A percentile compares a stretch with the other conserved stretches of the same genome.
phyloP scores from a whole-genome alignment of 164 flowering plant genomes.

The Warburgia ugandensis region DNA sequence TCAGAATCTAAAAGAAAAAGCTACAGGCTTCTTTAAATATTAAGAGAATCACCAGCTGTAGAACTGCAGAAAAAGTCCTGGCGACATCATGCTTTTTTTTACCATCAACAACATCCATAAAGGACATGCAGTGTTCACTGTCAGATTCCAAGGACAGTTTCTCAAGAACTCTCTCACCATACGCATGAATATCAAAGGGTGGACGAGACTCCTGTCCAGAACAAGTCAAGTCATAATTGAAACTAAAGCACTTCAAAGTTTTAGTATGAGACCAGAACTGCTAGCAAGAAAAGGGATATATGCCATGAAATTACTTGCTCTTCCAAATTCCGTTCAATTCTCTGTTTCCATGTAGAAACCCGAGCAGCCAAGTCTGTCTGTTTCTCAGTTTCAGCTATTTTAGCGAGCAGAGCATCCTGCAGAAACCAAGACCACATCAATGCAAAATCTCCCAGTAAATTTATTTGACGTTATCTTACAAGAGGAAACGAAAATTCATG shows the following conservation, averaged over 20 bases:
- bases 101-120: constrained; percentile 61
- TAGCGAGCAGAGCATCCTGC: constrained; percentile 89
- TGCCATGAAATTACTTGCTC: constrained; percentile 48
- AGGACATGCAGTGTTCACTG: constrained; percentile 35
- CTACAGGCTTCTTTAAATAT: neutral
- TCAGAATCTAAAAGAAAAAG: neutral
- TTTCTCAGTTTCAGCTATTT: constrained; percentile 73
- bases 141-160: constrained; percentile 44
- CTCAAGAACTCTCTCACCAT: constrained; percentile 61
- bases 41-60: constrained; percentile 69
- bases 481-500: too few species aligned
- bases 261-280: constrained; percentile 1
- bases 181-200: constrained; percentile 88
- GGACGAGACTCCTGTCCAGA: constrained; percentile 63
- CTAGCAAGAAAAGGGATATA: neutral
- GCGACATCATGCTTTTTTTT: constrained; percentile 83
- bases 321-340: constrained; percentile 73
- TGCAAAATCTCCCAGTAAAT: too few species aligned
- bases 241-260: neutral
- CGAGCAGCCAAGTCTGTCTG: constrained; percentile 85
- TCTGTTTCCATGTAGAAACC: constrained; percentile 95
- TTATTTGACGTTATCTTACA: too few species aligned
- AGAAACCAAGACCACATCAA: neutral
- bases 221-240: neutral
- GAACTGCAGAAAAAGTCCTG: constrained; percentile 82